These are phyloP conservation scores for Leccinellum albellum DNA, from an alignment of 768 basidiomycete genomes.

Conservation along the genomic window DNA sequence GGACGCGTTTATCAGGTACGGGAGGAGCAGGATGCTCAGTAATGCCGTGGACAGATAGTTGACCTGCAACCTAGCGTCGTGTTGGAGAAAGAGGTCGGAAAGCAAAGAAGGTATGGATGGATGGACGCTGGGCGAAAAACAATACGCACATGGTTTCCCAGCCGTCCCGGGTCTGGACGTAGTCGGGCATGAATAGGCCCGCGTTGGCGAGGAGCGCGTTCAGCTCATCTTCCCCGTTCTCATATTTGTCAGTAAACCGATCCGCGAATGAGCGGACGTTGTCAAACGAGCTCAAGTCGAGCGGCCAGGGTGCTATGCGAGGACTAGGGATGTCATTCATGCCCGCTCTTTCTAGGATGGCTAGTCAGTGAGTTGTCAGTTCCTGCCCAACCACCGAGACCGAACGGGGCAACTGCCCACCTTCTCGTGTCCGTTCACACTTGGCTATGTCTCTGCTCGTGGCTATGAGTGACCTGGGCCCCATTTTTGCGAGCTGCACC, in stretches of 20 bases:
- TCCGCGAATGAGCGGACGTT: slow-evolving; percentile 30
- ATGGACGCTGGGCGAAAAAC: neutral
- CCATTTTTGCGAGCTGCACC: slow-evolving; percentile 31
- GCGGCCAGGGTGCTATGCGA: slow-evolving; percentile 26
- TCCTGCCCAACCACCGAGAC: neutral
- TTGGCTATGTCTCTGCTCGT: slow-evolving; percentile 29
- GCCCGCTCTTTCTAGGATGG: slow-evolving; percentile 9
- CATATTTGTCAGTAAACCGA: slow-evolving; percentile 14
- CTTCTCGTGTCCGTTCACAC: slow-evolving; percentile 17
- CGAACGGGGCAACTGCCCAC: neutral
- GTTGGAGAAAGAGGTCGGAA: neutral
- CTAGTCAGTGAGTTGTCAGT: neutral
- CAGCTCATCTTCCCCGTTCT: slow-evolving; percentile 15
- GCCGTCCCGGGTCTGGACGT: slow-evolving; percentile 36
- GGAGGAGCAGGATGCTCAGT: slow-evolving; percentile 31
- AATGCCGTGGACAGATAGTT: slow-evolving; percentile 32
- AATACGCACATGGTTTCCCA: slow-evolving; percentile 42
- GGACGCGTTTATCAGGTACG: slow-evolving; percentile 24
- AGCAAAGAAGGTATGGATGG: neutral
- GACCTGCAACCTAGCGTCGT: slow-evolving; percentile 28
- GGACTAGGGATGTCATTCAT: neutral
- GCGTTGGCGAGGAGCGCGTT: slow-evolving; percentile 32
- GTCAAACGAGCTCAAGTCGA: slow-evolving; percentile 31
- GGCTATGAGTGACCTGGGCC: slow-evolving; percentile 29
- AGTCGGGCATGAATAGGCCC: slow-evolving; percentile 13